Evolutionary conservation across 225 moss, liverwort and hornwort genomes (phyloP).

Genomic region (Pseudisothecium myosuroides): DNA sequence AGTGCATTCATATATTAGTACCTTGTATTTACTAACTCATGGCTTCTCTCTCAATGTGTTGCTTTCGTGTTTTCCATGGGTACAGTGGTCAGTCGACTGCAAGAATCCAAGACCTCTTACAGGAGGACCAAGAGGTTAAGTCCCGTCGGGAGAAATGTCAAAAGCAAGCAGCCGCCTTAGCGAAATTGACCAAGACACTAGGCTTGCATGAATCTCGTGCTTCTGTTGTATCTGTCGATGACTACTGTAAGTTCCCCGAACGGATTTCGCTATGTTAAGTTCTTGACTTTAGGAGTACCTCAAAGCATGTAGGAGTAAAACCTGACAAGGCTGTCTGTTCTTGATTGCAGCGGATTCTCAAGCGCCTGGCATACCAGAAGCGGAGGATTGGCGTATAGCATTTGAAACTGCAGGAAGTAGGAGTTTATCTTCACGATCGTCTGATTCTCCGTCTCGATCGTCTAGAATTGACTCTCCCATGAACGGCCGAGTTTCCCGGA

Average conservation of each 20-base stretch:
- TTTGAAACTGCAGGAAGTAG: slow-evolving; percentile 34
- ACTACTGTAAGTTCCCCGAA: slow-evolving; percentile 14
- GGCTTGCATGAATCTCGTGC: slow-evolving; percentile 45
- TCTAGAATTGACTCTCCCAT: slow-evolving; percentile 8
- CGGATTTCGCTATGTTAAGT: background rate
- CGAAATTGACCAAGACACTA: slow-evolving; percentile 32
- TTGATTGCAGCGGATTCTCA: slow-evolving; percentile 15
- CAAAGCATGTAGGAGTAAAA: background rate
- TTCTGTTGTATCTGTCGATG: slow-evolving; percentile 7
- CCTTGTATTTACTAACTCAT: background rate
- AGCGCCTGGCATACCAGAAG: slow-evolving; percentile 6
- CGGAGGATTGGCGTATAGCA: slow-evolving; percentile 47
- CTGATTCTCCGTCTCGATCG: slow-evolving; percentile 11
- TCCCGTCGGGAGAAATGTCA: slow-evolving; percentile 31
- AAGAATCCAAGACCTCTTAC: slow-evolving; percentile 37
- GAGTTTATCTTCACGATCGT: slow-evolving; percentile 11
- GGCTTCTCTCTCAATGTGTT: background rate
- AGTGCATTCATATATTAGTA: background rate
- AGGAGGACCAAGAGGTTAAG: slow-evolving; percentile 50
- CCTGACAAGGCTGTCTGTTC: background rate
- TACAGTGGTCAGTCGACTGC: slow-evolving; percentile 24
- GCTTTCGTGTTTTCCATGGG: background rate
- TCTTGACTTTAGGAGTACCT: background rate
- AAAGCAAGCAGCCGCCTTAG: slow-evolving; percentile 33
- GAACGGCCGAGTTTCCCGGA: slow-evolving; percentile 21